Evolutionary conservation across 169 alveolate genomes (phyloP).

Genomic region (Plasmodium ovale): DNA sequence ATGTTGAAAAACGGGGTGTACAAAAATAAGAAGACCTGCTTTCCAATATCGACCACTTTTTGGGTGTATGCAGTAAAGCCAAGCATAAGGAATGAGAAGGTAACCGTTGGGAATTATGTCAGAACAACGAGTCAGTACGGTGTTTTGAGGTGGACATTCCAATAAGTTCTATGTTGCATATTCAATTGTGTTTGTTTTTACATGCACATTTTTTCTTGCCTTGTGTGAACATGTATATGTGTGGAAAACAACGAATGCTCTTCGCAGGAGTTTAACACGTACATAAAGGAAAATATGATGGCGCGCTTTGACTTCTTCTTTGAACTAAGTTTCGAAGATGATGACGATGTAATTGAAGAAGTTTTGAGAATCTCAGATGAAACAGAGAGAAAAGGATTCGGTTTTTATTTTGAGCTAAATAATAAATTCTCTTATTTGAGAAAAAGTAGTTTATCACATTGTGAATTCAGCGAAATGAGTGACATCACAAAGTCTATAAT

Average conservation of each 20-base stretch:
- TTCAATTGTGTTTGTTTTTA: neutral
- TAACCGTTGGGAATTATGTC: neutral
- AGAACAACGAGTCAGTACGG: no score
- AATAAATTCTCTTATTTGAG: slow-evolving; percentile 51
- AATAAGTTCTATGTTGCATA: neutral
- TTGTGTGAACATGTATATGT: neutral
- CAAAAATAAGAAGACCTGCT: slow-evolving; percentile 24
- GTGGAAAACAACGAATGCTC: neutral
- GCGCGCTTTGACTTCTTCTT: slow-evolving; percentile 72
- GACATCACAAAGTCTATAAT: slow-evolving; percentile 44
- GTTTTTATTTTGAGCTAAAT: slow-evolving; percentile 42
- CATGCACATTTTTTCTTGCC: neutral
- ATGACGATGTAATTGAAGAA: slow-evolving; percentile 57
- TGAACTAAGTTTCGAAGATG: slow-evolving; percentile 58
- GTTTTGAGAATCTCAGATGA: slow-evolving; percentile 35
- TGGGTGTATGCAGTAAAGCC: slow-evolving; percentile 66
- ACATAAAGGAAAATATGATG: slow-evolving; percentile 31
- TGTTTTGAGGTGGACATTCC: no score
- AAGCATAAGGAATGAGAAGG: slow-evolving; percentile 49
- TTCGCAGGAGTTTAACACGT: slow-evolving; percentile 50
- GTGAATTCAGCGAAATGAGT: slow-evolving; percentile 61
- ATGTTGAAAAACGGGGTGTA: slow-evolving; percentile 61
- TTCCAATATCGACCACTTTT: slow-evolving; percentile 61
- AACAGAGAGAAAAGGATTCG: slow-evolving; percentile 2
- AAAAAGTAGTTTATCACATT: slow-evolving; percentile 30